Base-by-base conservation (phyloP, 108 stramenopile genomes). In the Aurantiochytrium sp. region DNA sequence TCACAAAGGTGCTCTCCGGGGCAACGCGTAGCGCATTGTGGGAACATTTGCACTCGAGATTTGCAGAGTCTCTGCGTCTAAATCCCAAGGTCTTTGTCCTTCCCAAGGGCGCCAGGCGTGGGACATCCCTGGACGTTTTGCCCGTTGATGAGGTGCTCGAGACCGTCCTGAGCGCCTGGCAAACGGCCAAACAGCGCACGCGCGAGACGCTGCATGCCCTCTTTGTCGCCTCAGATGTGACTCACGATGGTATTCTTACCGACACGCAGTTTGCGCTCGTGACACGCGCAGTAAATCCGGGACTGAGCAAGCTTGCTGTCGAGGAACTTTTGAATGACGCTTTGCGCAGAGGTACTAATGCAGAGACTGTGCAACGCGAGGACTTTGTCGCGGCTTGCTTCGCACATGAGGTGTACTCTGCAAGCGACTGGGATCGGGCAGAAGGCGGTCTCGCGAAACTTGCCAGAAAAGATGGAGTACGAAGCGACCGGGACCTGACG, bases 311-410 rank as follows among this genome's bases (percentile, higher is more conserved):
- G 76, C 76, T n/a, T 35, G 23, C 23, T 12, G 76, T 83, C n/a
- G 76, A 23, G 10, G 12, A 21, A 23, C 18, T 83, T 1, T 83
- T 45, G 16, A 18, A 53, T 6, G 28, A 47, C 49, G 76, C 76
- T 25, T 53, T 83, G 4, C 19, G n/a, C 3, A 23, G 49, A 25
- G 76, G 76, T 23, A 25, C 76, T 1, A 83, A 83, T 23, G 19
- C 76, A 53, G 76, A 83, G 76, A 83, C 23, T 23, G 76, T 83
- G 51, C 76, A 83, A 83, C 76, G 51, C 25, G 76, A 83, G 10
- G 76, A 83, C 28, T 83, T 83, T 28, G 51, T 83, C 12, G 45
- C 45, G 19, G 76, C 76, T 12, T 47, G 76, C 45, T 83, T 53
- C 23, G 51, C n/a, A 16, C 51, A 25, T 5, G 76, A 23, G 10